Evolutionary conservation across 805 yeast genomes (phyloP).

Genomic region (Wickerhamomyces ciferrii): DNA sequence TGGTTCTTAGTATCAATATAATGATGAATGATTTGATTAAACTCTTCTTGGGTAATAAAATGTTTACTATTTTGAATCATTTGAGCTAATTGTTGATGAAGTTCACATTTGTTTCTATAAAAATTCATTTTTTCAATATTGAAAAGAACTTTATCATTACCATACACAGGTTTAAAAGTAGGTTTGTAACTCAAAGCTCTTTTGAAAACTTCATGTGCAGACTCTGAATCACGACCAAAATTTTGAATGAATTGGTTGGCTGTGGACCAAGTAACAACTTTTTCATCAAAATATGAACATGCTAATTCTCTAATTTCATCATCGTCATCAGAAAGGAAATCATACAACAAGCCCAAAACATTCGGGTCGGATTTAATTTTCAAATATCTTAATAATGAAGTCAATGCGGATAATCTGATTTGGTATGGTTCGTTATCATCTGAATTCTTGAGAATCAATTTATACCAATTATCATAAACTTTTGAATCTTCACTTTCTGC

Average conservation of each 20-base stretch:
- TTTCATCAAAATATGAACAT: conserved; percentile 32
- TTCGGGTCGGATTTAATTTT: conserved; percentile 3
- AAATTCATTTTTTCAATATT: conserved; percentile 64
- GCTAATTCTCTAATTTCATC: conserved; percentile 47
- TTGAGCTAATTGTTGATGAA: conserved; percentile 13
- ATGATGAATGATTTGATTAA: conserved; percentile 2
- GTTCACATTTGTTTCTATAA: conserved; percentile 46
- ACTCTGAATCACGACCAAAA: conserved; percentile 7
- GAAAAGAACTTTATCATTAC: conserved; percentile 42
- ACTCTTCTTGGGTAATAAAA: neutral
- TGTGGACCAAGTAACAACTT: conserved; percentile 32
- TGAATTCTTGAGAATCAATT: conserved; percentile 22
- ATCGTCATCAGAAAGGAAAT: conserved; percentile 61
- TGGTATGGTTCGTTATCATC: conserved; percentile 41
- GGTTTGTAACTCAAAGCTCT: conserved; percentile 12
- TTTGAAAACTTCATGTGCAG: conserved; percentile 7
- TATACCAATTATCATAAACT: conserved; percentile 31
- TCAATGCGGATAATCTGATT: conserved; percentile 39
- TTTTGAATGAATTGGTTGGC: conserved; percentile 20
- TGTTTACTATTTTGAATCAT: conserved; percentile 12
- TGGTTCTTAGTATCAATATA: conserved; percentile 3
- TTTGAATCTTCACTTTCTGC: conserved; percentile 10
- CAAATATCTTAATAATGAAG: conserved; percentile 31
- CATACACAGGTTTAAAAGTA: conserved; percentile 8
- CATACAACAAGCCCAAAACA: conserved; percentile 26